These are phyloP conservation scores for Grosmannia clavigera DNA, from an alignment of 2,329 filamentous ascomycete species.

Conservation along the genomic window DNA sequence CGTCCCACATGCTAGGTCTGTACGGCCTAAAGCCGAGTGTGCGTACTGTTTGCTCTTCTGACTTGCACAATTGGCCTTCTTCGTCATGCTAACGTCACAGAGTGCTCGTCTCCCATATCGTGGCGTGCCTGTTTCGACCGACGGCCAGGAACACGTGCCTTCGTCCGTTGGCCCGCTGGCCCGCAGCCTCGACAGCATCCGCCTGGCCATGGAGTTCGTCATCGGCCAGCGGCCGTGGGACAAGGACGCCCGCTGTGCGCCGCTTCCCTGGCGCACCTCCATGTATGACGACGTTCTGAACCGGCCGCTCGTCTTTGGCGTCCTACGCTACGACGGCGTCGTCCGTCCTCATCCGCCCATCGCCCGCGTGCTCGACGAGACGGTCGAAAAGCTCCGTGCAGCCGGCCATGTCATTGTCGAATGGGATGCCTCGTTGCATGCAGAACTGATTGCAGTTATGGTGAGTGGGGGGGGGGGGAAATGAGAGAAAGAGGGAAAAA, in stretches of 20 bases:
- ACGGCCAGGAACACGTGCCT: conserved; percentile 10
- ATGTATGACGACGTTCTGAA: conserved; percentile 29
- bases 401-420: conserved; percentile 41
- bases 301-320: conserved; percentile 3
- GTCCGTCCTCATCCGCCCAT: conserved; percentile 47
- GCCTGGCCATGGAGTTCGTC: conserved; percentile 38
- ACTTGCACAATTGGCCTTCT: neutral
- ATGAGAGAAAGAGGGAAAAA: neutral
- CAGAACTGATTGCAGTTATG: conserved; percentile 25
- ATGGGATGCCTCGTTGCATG: conserved; percentile 39
- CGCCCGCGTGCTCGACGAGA: conserved; percentile 37
- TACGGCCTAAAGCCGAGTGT: conserved; percentile 20
- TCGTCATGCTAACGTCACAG: conserved; percentile 9
- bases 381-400: conserved; percentile 21
- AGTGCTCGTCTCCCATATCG: conserved; percentile 38
- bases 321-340: conserved; percentile 17
- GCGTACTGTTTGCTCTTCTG: neutral
- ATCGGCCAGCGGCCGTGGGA: conserved; percentile 49
- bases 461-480: neutral
- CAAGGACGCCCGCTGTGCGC: conserved; percentile 52
- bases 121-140: conserved; percentile 28
- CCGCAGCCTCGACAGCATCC: conserved; percentile 39
- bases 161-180: conserved; percentile 55
- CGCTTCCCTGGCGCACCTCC: conserved; percentile 41
- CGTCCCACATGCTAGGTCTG: conserved; percentile 20